phyloP scores from a whole-genome alignment of 2,329 filamentous ascomycete genomes.

The Neurospora sp. region DNA sequence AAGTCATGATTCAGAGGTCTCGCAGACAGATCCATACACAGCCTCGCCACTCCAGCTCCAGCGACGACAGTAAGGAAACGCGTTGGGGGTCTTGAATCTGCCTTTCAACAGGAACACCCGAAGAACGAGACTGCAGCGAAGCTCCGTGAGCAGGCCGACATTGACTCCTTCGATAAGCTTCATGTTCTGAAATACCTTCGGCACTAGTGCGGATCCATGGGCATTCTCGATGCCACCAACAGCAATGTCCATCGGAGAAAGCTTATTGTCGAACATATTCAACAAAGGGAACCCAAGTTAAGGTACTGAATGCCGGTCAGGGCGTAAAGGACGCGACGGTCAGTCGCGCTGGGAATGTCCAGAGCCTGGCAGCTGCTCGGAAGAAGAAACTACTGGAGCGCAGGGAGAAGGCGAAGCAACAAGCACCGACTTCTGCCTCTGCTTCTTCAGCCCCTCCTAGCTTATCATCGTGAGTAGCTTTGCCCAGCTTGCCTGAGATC shows the following conservation, averaged over 20 bases:
- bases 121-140: conserved; percentile 72
- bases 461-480: not conserved
- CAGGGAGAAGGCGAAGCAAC: not conserved
- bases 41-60: not conserved
- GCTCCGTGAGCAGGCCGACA: conserved; percentile 79
- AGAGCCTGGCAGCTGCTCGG: not conserved
- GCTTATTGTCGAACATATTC: conserved; percentile 74
- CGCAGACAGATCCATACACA: not conserved
- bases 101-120: conserved; percentile 40
- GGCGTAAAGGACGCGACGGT: not conserved
- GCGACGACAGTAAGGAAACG: not conserved
- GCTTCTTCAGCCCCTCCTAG: not conserved
- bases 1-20: not conserved
- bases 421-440: not conserved
- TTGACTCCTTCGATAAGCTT: conserved; percentile 80
- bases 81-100: not conserved
- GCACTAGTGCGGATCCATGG: conserved; percentile 71
- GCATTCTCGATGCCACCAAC: conserved; percentile 95
- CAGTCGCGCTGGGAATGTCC: not conserved
- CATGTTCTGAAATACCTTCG: conserved; percentile 74
- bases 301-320: not conserved
- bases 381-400: not conserved
- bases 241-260: conserved; percentile 81
- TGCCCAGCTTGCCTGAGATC: not conserved
- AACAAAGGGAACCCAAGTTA: conserved; percentile 71